Percentiles rank a stretch among this genome's conserved stretches.
Conservation (phyloP, 1,284 basidiomycete species). For the Leccinum fallax region DNA sequence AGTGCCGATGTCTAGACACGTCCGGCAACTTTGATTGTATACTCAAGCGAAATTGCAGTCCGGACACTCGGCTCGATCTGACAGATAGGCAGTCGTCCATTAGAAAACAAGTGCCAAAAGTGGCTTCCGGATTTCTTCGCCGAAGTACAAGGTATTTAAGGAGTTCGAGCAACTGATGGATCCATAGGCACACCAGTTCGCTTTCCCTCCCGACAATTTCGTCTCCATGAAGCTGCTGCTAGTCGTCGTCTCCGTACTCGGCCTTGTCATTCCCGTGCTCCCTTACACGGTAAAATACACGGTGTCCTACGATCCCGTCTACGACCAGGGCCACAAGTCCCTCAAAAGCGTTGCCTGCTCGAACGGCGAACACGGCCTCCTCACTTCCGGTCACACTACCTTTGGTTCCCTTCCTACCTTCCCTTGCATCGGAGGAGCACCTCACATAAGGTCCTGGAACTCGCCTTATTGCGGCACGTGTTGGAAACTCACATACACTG, state of each 20-base stretch:
- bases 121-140: not conserved
- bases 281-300: slow-evolving; percentile 15
- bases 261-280: slow-evolving; percentile 8
- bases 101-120: not conserved
- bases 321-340: slow-evolving; percentile 40
- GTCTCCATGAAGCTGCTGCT: slow-evolving; percentile 18
- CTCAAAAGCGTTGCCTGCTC: slow-evolving; percentile 50
- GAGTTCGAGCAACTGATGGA: not conserved
- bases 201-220: not conserved
- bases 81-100: not conserved
- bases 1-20: not conserved
- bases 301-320: slow-evolving; percentile 27
- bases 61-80: not conserved
- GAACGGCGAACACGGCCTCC: slow-evolving; percentile 42
- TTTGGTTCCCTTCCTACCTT: slow-evolving; percentile 49
- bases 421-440: slow-evolving; percentile 51
- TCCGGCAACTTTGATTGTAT: not conserved
- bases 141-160: not conserved
- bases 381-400: slow-evolving; percentile 43
- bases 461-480: slow-evolving; percentile 28
- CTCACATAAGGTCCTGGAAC: slow-evolving; percentile 34
- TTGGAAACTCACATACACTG: slow-evolving; percentile 37
- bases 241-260: not conserved
- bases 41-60: not conserved
- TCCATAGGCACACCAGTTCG: not conserved